Percentiles rank a stretch among this genome's conserved stretches.
These are phyloP conservation scores for Boletus insuetus DNA, from an alignment of 768 basidiomycete species.

Conservation along the genomic window DNA sequence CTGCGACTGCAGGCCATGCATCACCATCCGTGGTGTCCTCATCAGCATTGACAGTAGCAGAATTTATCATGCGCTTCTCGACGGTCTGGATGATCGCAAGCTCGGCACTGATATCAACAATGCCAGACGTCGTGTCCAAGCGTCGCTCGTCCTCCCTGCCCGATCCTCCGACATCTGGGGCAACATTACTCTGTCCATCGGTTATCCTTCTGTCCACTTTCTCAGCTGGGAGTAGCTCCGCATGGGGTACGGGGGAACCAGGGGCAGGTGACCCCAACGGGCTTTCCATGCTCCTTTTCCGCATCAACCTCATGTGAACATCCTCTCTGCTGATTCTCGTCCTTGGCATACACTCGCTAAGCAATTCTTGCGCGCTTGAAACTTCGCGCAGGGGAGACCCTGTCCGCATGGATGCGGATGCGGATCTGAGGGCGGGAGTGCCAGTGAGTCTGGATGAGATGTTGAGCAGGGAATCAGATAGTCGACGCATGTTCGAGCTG, in stretches of 20 bases:
- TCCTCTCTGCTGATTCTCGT: conserved; percentile 54
- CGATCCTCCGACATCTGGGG: background rate
- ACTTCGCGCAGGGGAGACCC: conserved; percentile 30
- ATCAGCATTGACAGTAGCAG: background rate
- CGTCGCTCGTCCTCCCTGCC: conserved; percentile 33
- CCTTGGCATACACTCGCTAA: conserved; percentile 25
- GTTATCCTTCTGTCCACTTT: background rate
- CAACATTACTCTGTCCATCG: background rate
- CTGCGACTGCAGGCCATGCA: background rate
- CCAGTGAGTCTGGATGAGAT: conserved; percentile 12
- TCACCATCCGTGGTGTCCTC: background rate
- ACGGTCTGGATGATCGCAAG: conserved; percentile 49
- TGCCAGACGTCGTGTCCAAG: conserved; percentile 37
- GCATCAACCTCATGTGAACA: conserved; percentile 47
- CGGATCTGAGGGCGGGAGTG: conserved; percentile 19
- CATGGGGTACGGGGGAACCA: conserved; percentile 7
- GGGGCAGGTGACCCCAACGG: conserved; percentile 27
- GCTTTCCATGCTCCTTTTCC: conserved; percentile 45
- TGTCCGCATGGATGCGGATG: conserved; percentile 20
- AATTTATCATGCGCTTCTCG: conserved; percentile 38
- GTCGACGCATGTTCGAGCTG: conserved; percentile 12
- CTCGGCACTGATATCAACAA: conserved; percentile 42
- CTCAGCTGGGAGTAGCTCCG: background rate
- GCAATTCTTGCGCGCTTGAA: conserved; percentile 20
- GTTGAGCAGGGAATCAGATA: conserved; percentile 25